Evolutionary conservation across 192 early-diverging fungal genomes (phyloP).

Genomic region (Coemansia sp.): DNA sequence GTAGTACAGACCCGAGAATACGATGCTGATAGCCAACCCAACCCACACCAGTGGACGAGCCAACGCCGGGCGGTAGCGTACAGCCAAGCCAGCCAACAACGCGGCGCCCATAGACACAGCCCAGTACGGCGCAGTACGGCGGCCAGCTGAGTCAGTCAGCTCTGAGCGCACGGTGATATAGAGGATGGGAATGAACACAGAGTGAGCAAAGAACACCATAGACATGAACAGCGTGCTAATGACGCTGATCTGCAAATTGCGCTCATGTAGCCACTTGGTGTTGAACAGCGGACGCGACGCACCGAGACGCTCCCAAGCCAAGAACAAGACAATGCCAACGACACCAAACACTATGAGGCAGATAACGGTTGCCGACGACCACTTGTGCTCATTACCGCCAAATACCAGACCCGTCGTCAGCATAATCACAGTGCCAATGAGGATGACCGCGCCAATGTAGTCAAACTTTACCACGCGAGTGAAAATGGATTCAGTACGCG

Average conservation of each 20-base stretch:
- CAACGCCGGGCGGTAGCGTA: constrained; percentile 16
- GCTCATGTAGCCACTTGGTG: constrained; percentile 42
- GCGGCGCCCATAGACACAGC: constrained; percentile 31
- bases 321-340: constrained; percentile 30
- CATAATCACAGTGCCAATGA: constrained; percentile 44
- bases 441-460: constrained; percentile 32
- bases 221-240: constrained; percentile 41
- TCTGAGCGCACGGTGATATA: constrained; percentile 40
- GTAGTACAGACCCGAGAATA: constrained; percentile 49
- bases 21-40: constrained; percentile 28
- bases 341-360: constrained; percentile 50
- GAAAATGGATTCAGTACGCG: constrained; percentile 21
- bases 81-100: constrained; percentile 21
- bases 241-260: constrained; percentile 52
- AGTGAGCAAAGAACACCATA: constrained; percentile 36
- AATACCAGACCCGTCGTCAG: constrained; percentile 41
- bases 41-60: constrained; percentile 40
- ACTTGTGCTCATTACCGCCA: constrained; percentile 53
- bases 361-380: constrained; percentile 43
- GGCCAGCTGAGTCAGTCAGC: constrained; percentile 30
- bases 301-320: constrained; percentile 33
- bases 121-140: constrained; percentile 46
- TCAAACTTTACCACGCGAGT: constrained; percentile 33
- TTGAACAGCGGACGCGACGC: constrained; percentile 42
- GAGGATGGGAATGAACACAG: constrained; percentile 44